Conservation (phyloP, 371 early-diverging fungal species). For the Amoeboradix gromovi region DNA sequence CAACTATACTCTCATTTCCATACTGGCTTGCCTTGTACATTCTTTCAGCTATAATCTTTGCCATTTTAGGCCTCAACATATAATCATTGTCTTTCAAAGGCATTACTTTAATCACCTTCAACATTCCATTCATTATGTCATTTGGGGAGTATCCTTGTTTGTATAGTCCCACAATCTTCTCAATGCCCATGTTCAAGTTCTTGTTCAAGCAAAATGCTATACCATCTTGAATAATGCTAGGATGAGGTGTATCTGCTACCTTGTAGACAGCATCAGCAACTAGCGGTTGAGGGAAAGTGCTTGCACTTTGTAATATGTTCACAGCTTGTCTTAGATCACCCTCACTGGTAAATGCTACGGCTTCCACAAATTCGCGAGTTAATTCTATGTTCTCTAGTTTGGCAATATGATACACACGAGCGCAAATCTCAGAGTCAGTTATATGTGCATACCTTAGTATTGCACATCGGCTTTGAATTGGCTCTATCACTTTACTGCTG, state of each 20-base stretch:
- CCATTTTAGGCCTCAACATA: background rate
- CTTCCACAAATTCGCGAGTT: slow-evolving; percentile 59
- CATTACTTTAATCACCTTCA: slow-evolving; percentile 40
- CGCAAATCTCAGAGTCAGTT: slow-evolving; percentile 37
- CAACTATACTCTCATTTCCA: background rate
- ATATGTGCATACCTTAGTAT: slow-evolving; percentile 61
- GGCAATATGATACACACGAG: slow-evolving; percentile 50
- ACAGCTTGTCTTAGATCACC: slow-evolving; percentile 97
- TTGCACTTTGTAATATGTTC: slow-evolving; percentile 80
- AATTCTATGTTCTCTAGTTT: slow-evolving; percentile 44
- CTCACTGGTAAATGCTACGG: slow-evolving; percentile 75
- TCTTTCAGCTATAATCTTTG: background rate
- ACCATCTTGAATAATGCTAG: slow-evolving; percentile 38
- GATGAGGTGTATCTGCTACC: slow-evolving; percentile 86
- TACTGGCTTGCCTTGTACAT: background rate
- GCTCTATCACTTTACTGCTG: slow-evolving; percentile 90
- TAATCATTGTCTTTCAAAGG: background rate
- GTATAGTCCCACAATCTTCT: slow-evolving; percentile 34
- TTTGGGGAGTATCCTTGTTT: slow-evolving; percentile 49
- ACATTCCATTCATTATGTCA: slow-evolving; percentile 68
- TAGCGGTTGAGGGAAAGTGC: slow-evolving; percentile 42
- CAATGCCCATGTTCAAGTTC: slow-evolving; percentile 36
- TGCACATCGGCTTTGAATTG: slow-evolving; percentile 93
- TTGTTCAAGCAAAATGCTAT: slow-evolving; percentile 30
- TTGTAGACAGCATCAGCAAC: slow-evolving; percentile 66